Conservation (phyloP, 2,329 filamentous ascomycete genomes). For the Colletotrichum sp. region DNA sequence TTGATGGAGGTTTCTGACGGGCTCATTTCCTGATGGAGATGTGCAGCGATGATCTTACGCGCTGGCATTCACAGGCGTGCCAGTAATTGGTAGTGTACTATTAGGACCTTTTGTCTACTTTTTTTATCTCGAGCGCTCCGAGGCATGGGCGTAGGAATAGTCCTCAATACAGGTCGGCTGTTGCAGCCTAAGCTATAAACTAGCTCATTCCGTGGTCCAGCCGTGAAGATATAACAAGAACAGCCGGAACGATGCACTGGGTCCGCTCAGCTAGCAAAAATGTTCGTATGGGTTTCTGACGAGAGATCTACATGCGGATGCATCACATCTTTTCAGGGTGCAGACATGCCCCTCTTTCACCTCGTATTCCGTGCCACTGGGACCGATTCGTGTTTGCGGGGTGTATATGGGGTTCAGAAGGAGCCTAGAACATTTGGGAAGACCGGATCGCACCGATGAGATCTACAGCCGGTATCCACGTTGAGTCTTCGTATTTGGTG, state of each 20-base stretch:
- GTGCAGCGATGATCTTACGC: background rate
- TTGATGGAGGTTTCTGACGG: background rate
- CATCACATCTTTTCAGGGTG: background rate
- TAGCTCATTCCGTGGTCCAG: background rate
- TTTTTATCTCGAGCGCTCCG: conserved; percentile 15
- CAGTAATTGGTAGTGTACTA: conserved; percentile 24
- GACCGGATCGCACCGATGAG: background rate
- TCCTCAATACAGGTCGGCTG: conserved; percentile 19
- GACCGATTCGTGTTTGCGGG: conserved; percentile 16
- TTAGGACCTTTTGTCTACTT: conserved; percentile 21
- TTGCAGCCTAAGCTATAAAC: background rate
- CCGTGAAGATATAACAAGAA: background rate
- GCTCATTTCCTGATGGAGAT: background rate
- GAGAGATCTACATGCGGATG: background rate
- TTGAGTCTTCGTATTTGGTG: background rate
- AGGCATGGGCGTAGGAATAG: conserved; percentile 11
- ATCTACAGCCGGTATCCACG: background rate
- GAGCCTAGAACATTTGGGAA: background rate
- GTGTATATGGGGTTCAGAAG: background rate
- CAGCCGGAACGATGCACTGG: background rate
- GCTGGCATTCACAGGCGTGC: conserved; percentile 10
- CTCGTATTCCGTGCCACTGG: background rate
- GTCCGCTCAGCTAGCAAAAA: background rate
- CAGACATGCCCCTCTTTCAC: background rate
- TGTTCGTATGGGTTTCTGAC: background rate